Evolutionary conservation across 2,329 filamentous ascomycete species (phyloP), one percentile per base, ranked within the genome.

Genomic region (Chaetomiaceae sp.): DNA sequence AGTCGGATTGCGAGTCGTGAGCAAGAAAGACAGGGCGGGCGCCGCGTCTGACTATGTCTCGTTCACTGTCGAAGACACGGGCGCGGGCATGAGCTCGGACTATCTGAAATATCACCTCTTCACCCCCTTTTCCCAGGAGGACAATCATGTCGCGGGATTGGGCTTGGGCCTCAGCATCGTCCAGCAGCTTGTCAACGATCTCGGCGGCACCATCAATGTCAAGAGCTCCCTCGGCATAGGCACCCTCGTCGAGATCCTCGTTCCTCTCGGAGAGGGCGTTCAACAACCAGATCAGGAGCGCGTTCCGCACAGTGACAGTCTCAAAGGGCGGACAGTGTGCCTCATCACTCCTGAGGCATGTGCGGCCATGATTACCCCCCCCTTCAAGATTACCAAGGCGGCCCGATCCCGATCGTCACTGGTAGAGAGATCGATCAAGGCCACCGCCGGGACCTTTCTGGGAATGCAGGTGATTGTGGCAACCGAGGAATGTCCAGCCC

Each of bases 91-190:
- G 30, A 76, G 76, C 0, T 70, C 78, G 5, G 78, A 85, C 9
- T 88, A 81, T 55, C 66, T 86, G 10, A 71, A 76, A 17, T 75
- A 78, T 8, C 73, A 75, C 13, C 65, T 87, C 0, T 88, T 83
- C 60, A 79, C 75, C 0, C 80, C 83, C 0, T 87, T 87, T 54
- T 66, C 73, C 0, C 85, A 88, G 55, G 85, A 87, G 58, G 75
- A 86, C 42, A 66, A 70, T 0, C 63, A 87, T 1, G 71, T 76
- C 0, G 74, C 78, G 0, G 84, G 85, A 0, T 79, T 79, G 0
- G 84, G 85, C 0, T 69, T 88, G 0, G 85, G 85, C 0, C 65
- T 88, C 25, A 83, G 79, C 35, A 78, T 88, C 8, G 83, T 87
- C 2, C 74, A 76, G 17, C 69, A 72, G 44, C 78, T 87, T 6